Base-by-base conservation (phyloP, 805 yeast species). In the Kuraishia floccosa region DNA sequence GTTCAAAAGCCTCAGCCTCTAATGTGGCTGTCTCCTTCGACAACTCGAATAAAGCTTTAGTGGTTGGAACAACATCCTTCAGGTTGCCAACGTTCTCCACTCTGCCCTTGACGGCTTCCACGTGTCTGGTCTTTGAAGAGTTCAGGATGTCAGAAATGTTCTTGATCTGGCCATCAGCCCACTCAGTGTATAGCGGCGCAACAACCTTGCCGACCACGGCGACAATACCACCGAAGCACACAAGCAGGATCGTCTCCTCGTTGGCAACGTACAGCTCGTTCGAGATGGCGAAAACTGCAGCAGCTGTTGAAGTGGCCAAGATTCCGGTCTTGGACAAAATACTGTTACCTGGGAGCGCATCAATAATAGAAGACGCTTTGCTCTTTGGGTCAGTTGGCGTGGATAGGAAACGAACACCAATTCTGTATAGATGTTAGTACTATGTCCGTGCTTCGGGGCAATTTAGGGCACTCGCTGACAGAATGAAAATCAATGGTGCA, bases 1-100 rank as follows among this genome's bases (percentile, higher is more conserved):
- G 74, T 66, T 83, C 94, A 53, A 87, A 91, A 35, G 89, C 76
- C 64, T 85, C 74, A 42, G 96, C 93, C 73, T 91, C 98, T 52
- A 87, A 72, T 65, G 81, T 73, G 45, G 93, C 96, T 40, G 98
- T 89, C 68, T 91, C 96, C 70, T 85, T 87, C 39, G 98, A 89
- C 36, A 89, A 74, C 50, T 84, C 91, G 51, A 91, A 91, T 53
- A 91, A 73, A 49, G 80, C 79, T 66, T 85, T 77, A 58, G 98
- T 91, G 52, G 89, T 81, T 43, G 76, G 64, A 42, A 85, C 93
- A 56, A 91, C 96, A 51, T 85, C 91, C 66, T 83, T 81, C 59
- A 91, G 75, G 64, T 81, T 80, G 44, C 84, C 65, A 35, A 91
- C 97, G 43, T 83, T 72, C 37, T 68, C 79, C 49, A 91, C 89